Conservation (phyloP, 1,284 basidiomycete genomes). For the Pseudozyma hubeiensis region DNA sequence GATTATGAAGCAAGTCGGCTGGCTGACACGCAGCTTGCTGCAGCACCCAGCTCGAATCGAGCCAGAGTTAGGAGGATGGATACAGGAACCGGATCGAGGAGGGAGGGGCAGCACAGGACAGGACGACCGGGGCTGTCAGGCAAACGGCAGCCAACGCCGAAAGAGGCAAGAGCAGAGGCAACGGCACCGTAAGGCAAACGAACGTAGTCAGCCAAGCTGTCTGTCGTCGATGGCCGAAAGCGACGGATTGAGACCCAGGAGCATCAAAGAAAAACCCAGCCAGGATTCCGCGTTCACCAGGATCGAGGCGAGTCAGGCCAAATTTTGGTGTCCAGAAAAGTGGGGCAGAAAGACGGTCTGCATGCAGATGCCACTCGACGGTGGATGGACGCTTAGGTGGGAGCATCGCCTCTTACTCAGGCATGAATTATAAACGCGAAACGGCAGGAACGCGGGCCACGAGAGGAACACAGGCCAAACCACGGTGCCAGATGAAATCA, state of each 20-base stretch:
- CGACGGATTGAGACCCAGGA: not conserved
- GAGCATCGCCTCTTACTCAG: not conserved
- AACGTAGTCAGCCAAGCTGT: not conserved
- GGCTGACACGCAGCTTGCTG: not conserved
- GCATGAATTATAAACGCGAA: not conserved
- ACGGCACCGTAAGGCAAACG: not conserved
- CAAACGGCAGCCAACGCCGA: not conserved
- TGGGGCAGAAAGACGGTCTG: too few relatives aligned
- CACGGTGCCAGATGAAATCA: not conserved
- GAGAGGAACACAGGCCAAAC: not conserved
- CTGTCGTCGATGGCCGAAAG: not conserved
- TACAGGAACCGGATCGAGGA: not conserved
- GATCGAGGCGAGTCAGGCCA: too few relatives aligned
- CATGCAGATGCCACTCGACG: too few relatives aligned
- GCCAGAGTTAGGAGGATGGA: constrained; percentile 2
- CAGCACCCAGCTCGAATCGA: constrained; percentile 23
- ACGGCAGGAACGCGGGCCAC: not conserved
- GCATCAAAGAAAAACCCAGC: not conserved
- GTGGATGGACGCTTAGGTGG: too few relatives aligned
- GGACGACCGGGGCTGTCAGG: not conserved
- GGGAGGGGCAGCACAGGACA: not conserved
- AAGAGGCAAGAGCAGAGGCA: constrained; percentile 1
- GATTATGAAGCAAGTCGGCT: constrained; percentile 27
- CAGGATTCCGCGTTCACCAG: too few relatives aligned
- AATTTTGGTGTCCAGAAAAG: too few relatives aligned